Base-by-base conservation (phyloP, 2,329 filamentous ascomycete genomes). In the Hysterium pulicare region DNA sequence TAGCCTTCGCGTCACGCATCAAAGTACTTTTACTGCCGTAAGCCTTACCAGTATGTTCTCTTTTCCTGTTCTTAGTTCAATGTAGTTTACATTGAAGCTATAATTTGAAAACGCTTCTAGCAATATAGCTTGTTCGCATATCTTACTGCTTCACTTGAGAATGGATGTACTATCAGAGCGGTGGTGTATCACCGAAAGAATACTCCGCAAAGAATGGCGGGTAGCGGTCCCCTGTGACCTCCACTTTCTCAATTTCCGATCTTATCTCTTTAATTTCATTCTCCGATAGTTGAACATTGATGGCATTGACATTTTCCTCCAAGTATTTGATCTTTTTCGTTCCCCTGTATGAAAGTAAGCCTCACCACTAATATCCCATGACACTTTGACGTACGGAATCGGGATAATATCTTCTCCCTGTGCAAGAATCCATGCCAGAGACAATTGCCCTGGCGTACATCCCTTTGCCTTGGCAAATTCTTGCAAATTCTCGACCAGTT, bases 341-440 rank as follows among this genome's bases (percentile, higher is more conserved):
- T 2, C 71, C 70, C 2, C 73, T 35, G n/a, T 6, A 35, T 7
- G 20, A 19, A 3, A 2, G 16, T 73, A 0, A 35, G 9, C 6
- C 3, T 20, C 8, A 21, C 3, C 20, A 3, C 22, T 20, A 20
- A 21, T 7, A 20, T 20, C n/a, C 11, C 19, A 17, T n/a, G 15
- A 13, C 19, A 21, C 13, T n/a, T 35, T 6, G 13, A 35, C 33
- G 19, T 20, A 35, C 33, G 73, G 71, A 37, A 75, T 75, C 0
- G 71, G 57, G 45, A 76, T 72, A 64, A 41, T 57, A 39, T 71
- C 62, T 7, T 67, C 60, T 5, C 70, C 54, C 28, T 59, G 55
- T 16, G 38, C 38, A 41, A 52, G 7, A 32, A 58, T 13, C 51
- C 54, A 58, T 5, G 55, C 55, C 10, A 58, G 26, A 10, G 50